Evolutionary conservation across 2,329 filamentous ascomycete species (phyloP), one percentile per base, ranked within the genome.

Genomic region (Gnomoniopsis sp.): DNA sequence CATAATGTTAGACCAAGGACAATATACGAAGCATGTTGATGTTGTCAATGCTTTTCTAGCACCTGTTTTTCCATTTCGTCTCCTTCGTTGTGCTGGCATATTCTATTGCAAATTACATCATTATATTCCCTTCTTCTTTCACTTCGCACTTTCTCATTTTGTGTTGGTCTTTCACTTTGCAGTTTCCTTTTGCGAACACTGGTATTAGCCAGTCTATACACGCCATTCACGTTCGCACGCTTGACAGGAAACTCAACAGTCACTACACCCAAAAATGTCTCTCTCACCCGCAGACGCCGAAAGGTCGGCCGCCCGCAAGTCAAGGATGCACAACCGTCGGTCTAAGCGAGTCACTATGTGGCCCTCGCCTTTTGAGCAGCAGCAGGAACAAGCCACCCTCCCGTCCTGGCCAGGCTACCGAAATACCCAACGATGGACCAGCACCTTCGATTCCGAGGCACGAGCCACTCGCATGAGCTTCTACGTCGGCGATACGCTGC

Each of bases 401-500:
- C 55, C 62, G 33, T 41, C 53, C 19, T 62, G 59, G 59, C 58
- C 63, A 1, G 58, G 62, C 17, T 52, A 61, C 15, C 50, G 49
- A 12, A 53, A 52, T 8, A 53, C 59, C 47, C 55, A 62, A 33
- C 49, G 62, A 53, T 64, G 63, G 62, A 65, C 63, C n/a, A 58
- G 58, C 26, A 63, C 43, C 3, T 65, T 64, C 52, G 63, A 65
- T 26, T 57, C 58, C 12, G 63, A 65, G 58, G 63, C 61, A 15
- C 61, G 61, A 49, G 63, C 63, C 44, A 56, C 58, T 19, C 60
- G 62, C 46, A 64, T 65, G 63, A 65, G 63, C 49, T 34, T 62
- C 41, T 61, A 63, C 30, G 63, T 64, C 44, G 63, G 63, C 49
- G 57, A 65, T 52, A 53, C 56, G 0, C 62, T 65, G 2, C 62